Percentiles rank a stretch among this genome's conserved stretches.
Conservation (phyloP, 805 yeast species). For the Ogataea trehalophila region DNA sequence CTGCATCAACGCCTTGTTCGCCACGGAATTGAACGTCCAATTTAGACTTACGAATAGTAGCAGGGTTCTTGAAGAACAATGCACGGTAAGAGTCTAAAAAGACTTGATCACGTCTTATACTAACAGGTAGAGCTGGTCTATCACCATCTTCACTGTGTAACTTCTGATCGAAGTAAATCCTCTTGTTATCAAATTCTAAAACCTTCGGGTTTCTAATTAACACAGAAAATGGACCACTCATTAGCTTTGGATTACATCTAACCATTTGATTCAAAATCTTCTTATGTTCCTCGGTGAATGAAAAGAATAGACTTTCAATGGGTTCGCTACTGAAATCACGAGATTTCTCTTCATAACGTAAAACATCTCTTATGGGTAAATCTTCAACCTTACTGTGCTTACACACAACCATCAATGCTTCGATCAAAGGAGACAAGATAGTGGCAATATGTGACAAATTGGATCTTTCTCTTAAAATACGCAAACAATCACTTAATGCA, state of each 20-base stretch:
- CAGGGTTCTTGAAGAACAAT: conserved; percentile 70
- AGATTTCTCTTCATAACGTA: conserved; percentile 57
- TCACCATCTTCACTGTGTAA: conserved; percentile 47
- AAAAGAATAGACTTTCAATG: conserved; percentile 71
- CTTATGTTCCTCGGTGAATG: conserved; percentile 85
- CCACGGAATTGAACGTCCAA: conserved; percentile 83
- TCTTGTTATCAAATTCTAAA: conserved; percentile 90
- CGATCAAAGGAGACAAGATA: conserved; percentile 78
- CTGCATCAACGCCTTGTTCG: conserved; percentile 97
- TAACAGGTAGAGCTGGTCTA: conserved; percentile 50
- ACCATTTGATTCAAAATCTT: conserved; percentile 89
- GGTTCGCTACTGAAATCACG: conserved; percentile 71
- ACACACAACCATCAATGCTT: conserved; percentile 93
- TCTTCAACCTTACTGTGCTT: conserved; percentile 71
- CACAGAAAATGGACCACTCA: conserved; percentile 94
- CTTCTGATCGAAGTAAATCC: conserved; percentile 74
- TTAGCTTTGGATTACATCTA: conserved; percentile 79
- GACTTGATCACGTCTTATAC: conserved; percentile 82
- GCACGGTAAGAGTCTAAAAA: conserved; percentile 87
- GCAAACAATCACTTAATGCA: conserved; percentile 68
- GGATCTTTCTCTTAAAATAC: conserved; percentile 55
- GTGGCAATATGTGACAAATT: conserved; percentile 65
- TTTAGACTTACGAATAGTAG: conserved; percentile 66
- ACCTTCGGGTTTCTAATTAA: conserved; percentile 84
- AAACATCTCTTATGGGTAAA: conserved; percentile 46